Base-by-base conservation (phyloP, 1,284 basidiomycete species). In the Leccinum griseonigrum region DNA sequence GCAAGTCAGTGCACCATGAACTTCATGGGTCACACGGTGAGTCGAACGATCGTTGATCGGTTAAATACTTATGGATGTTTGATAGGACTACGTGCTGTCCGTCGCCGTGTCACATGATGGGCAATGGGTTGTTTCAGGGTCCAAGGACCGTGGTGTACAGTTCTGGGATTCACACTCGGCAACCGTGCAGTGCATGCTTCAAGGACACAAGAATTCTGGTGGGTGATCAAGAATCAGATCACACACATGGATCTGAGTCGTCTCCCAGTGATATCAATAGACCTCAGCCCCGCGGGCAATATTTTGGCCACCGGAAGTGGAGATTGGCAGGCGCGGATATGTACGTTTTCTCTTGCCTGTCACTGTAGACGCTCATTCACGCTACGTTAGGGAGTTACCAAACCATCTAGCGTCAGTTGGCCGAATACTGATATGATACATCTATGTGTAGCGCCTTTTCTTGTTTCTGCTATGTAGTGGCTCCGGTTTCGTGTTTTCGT, bases 141-240 rank as follows among this genome's bases (percentile, higher is more conserved):
- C 92, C 22, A 96, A 96, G 74, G 95, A 97, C 75, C 85, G 94
- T 26, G 88, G 89, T 1, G 92, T 97, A 40, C 88, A 92, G 73
- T 91, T 95, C 73, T 97, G 94, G 93, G 91, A 96, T 71, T 85
- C 90, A 16, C 80, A 81, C 63, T 85, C 83, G 6, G 91, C 86
- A 1, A 84, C 87, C 65, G 84, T 90, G 50, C 92, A 95, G 71
- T 87, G 92, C 67, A 88, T 94, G 80, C 78, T 97, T 7, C 92
- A 94, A 74, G 94, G 93, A 2, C 94, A 96, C 76, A 95, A 94
- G 76, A 95, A 95, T 73, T 90, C 90, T 46, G 88, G 83, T 87
- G 59, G 29, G 73, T 64, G 6, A 48, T 58, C 50, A 51, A 50
- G 14, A 22, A 32, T 54, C 3, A 14, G 40, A 55, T 53, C 31